Evolutionary conservation across 2,329 filamentous ascomycete genomes (phyloP).

Genomic region (Diatrype stigma): DNA sequence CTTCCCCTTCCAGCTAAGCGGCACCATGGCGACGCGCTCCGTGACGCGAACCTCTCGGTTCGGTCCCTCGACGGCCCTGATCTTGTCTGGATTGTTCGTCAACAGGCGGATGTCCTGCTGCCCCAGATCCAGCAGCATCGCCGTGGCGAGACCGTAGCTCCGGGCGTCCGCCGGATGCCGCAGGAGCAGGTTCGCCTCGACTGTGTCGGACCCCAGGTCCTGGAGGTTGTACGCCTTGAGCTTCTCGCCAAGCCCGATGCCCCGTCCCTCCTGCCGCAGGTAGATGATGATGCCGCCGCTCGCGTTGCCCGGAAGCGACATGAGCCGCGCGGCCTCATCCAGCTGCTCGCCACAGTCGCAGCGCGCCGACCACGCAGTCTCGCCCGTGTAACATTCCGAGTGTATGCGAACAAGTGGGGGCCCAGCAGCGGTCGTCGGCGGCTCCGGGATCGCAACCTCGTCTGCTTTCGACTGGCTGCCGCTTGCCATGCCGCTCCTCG

Average conservation of each 20-base stretch:
- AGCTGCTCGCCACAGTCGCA: constrained; percentile 98
- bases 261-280: constrained; percentile 89
- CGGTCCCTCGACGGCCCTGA: constrained; percentile 88
- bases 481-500: constrained; percentile 61
- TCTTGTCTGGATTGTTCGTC: constrained; percentile 98
- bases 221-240: constrained; percentile 98
- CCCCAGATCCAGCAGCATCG: constrained; percentile 85
- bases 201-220: constrained; percentile 94
- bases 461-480: constrained; percentile 19
- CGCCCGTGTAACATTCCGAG: constrained; percentile 96
- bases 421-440: constrained; percentile 5
- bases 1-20: constrained; percentile 83
- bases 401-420: constrained; percentile 88
- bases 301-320: constrained; percentile 65
- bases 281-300: constrained; percentile 91
- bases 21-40: constrained; percentile 93
- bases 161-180: constrained; percentile 91
- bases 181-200: constrained; percentile 88
- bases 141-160: constrained; percentile 93
- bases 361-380: constrained; percentile 95
- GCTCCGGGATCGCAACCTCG: constrained; percentile 8
- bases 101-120: constrained; percentile 74
- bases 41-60: constrained; percentile 82
- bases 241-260: constrained; percentile 92
- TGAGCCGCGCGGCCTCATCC: constrained; percentile 90